These are phyloP conservation scores for Apiospora hydei DNA, from an alignment of 2,329 filamentous ascomycete genomes.

Conservation along the genomic window DNA sequence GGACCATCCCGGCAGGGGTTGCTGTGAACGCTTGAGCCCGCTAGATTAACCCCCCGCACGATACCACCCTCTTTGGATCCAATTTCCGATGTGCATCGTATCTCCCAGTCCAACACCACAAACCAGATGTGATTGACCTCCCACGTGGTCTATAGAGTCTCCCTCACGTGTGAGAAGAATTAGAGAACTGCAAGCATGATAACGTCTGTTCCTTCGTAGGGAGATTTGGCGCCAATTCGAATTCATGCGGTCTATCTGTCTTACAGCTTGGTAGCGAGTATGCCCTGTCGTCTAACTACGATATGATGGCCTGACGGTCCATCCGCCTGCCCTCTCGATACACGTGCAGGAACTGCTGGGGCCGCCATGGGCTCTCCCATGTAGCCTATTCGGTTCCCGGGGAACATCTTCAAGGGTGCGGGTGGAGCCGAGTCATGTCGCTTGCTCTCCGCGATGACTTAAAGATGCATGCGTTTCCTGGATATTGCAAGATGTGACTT, in stretches of 20 bases:
- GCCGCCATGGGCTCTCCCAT: background rate
- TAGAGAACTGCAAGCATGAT: background rate
- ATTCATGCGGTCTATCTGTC: background rate
- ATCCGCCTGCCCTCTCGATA: background rate
- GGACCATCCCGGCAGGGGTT: background rate
- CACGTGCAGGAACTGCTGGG: slow-evolving; percentile 19
- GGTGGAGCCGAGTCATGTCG: background rate
- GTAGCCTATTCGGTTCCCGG: slow-evolving; percentile 9
- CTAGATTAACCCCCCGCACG: slow-evolving; percentile 23
- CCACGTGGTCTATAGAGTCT: slow-evolving; percentile 23
- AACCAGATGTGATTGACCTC: slow-evolving; percentile 23
- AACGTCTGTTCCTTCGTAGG: background rate
- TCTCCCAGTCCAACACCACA: slow-evolving; percentile 15
- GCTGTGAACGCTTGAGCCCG: slow-evolving; percentile 1
- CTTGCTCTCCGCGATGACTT: background rate
- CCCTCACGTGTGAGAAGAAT: background rate
- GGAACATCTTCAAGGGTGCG: background rate
- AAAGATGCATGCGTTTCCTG: slow-evolving; percentile 2
- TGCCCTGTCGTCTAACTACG: background rate
- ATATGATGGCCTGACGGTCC: background rate
- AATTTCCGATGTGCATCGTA: slow-evolving; percentile 25
- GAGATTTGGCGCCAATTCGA: slow-evolving; percentile 14
- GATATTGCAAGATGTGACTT: background rate
- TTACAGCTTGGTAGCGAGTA: slow-evolving; percentile 8
- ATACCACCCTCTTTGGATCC: slow-evolving; percentile 22